A percentile compares a stretch with the other conserved stretches of the same genome.
Evolutionary conservation across 495 filamentous ascomycete species (phyloP).

Genomic region (Annulohypoxylon nitens): DNA sequence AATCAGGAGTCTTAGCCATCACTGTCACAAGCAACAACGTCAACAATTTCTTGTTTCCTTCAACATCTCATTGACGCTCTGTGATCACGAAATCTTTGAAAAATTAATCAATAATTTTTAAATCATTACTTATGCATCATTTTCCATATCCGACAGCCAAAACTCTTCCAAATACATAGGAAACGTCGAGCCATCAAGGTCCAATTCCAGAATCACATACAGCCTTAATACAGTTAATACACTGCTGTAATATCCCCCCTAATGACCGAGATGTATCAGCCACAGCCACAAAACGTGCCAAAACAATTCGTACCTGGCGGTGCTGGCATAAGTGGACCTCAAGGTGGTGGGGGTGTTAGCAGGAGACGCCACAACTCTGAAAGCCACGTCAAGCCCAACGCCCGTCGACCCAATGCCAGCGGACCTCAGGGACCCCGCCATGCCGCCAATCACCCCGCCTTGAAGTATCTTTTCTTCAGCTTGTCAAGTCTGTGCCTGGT

Average conservation of each 20-base stretch:
- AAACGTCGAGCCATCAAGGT: not conserved
- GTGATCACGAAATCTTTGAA: not conserved
- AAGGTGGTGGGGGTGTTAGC: conserved; percentile 3
- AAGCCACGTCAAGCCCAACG: conserved; percentile 43
- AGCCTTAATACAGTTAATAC: too few species aligned
- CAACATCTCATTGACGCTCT: not conserved
- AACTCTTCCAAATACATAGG: not conserved
- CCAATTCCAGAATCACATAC: not conserved
- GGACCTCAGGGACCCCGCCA: conserved; percentile 39
- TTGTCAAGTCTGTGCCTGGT: conserved; percentile 42
- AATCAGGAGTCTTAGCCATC: not conserved
- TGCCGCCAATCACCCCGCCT: conserved; percentile 49
- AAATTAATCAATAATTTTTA: not conserved
- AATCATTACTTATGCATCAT: not conserved
- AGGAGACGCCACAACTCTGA: conserved; percentile 25
- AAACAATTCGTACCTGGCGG: conserved; percentile 13
- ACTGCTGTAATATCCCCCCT: not conserved
- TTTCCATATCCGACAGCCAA: not conserved
- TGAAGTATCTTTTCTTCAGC: conserved; percentile 50
- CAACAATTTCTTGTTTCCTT: conserved; percentile 1
- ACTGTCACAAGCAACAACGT: conserved; percentile 6
- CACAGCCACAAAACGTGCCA: conserved; percentile 36
- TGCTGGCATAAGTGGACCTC: not conserved
- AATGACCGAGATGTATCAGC: conserved; percentile 35
- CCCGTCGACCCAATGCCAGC: conserved; percentile 35